Evolutionary conservation across 192 early-diverging fungal species (phyloP).

Genomic region (Rhizoclosmatium sp.): DNA sequence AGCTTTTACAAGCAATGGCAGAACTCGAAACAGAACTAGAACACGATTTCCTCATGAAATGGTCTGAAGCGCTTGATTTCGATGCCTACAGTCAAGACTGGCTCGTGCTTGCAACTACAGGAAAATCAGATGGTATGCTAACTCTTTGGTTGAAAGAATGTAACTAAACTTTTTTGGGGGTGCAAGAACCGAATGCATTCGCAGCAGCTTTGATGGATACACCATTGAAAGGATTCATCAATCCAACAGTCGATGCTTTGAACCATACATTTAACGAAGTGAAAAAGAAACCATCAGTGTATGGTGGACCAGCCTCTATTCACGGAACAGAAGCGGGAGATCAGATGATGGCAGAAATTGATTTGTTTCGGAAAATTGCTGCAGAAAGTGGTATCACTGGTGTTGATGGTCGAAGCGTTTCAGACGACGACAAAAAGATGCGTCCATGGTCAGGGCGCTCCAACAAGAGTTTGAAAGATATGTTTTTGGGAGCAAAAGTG

Average conservation of each 20-base stretch:
- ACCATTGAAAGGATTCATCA: not conserved
- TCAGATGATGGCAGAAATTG: constrained; percentile 42
- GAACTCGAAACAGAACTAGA: constrained; percentile 53
- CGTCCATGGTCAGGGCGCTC: constrained; percentile 32
- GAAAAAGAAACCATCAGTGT: not conserved
- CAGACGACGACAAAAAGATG: constrained; percentile 8
- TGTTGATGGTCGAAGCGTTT: not conserved
- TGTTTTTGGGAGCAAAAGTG: constrained; percentile 15
- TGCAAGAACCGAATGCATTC: not conserved
- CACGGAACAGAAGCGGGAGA: not conserved
- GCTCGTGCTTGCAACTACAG: constrained; percentile 55
- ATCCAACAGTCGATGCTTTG: not conserved
- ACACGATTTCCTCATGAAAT: constrained; percentile 52
- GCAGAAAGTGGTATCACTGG: constrained; percentile 9
- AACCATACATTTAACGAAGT: not conserved
- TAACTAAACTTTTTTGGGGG: not conserved
- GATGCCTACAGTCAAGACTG: constrained; percentile 55
- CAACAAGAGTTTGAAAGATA: constrained; percentile 1
- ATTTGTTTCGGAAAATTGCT: constrained; percentile 39
- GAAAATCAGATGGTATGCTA: constrained; percentile 49
- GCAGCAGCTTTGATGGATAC: not conserved
- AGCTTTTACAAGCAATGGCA: constrained; percentile 37
- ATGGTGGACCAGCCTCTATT: not conserved
- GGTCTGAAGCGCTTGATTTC: constrained; percentile 61
- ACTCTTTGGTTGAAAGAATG: not conserved